Conservation (phyloP, 2,329 filamentous ascomycete species). For the Passalora sequoiae region DNA sequence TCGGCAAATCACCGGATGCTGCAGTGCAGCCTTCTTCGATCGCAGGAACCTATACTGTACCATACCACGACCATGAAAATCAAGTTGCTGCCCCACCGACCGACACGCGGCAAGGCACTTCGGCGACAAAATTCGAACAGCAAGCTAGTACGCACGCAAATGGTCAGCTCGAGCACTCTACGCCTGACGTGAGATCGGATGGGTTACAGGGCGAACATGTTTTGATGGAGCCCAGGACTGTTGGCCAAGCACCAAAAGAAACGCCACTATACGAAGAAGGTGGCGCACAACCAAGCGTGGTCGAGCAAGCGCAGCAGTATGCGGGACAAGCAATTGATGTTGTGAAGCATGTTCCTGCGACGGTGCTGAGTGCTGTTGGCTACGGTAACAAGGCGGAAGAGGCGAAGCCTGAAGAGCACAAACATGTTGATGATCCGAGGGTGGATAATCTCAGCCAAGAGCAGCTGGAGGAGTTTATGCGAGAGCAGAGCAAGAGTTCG, state of each 20-base stretch:
- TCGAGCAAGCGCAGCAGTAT: constrained; percentile 42
- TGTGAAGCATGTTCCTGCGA: constrained; percentile 17
- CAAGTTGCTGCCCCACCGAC: constrained; percentile 37
- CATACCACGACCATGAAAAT: constrained; percentile 24
- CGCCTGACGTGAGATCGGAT: constrained; percentile 40
- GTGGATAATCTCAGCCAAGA: constrained; percentile 30
- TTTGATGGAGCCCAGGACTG: constrained; percentile 45
- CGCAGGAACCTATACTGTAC: constrained; percentile 25
- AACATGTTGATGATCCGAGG: constrained; percentile 30
- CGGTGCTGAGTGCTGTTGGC: constrained; percentile 30
- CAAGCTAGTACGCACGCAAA: constrained; percentile 42
- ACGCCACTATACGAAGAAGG: constrained; percentile 33
- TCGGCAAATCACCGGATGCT: constrained; percentile 13
- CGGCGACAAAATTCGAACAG: constrained; percentile 38
- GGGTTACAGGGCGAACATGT: constrained; percentile 42
- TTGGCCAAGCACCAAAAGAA: constrained; percentile 48
- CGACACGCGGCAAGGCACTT: constrained; percentile 37
- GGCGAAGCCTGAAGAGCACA: constrained; percentile 27
- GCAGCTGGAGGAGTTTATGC: constrained; percentile 36
- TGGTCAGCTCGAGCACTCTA: constrained; percentile 40
- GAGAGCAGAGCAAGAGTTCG: constrained; percentile 26
- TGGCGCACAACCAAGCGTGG: constrained; percentile 32
- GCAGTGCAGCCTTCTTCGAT: constrained; percentile 13
- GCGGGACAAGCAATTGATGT: constrained; percentile 29
- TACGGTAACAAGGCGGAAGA: constrained; percentile 26